Percentiles rank a stretch among this genome's conserved stretches.
Evolutionary conservation across 129 eudicot species (phyloP).

Genomic region (Pseudognaphalium luteoalbum): DNA sequence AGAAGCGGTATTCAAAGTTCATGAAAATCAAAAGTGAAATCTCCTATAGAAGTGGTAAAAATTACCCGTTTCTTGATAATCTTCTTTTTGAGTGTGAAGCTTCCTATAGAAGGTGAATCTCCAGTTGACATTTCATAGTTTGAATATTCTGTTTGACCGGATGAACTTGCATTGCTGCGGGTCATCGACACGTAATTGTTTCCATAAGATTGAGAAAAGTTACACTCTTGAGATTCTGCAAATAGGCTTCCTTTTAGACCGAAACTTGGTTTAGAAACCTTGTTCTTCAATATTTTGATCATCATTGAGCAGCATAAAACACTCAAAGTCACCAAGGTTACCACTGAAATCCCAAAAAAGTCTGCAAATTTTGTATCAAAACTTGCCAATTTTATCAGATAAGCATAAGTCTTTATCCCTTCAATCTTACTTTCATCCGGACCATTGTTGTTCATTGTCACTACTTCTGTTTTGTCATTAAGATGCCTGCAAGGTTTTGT

Average conservation of each 20-base stretch:
- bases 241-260: neutral
- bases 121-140: conserved; percentile 22
- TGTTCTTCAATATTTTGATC: neutral
- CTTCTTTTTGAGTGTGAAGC: conserved; percentile 42
- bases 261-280: conserved; percentile 3
- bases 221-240: conserved; percentile 2
- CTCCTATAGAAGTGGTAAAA: neutral
- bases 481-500: neutral
- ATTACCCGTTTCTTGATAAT: conserved; percentile 26
- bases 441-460: neutral
- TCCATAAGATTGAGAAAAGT: neutral
- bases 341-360: conserved; percentile 16
- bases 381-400: neutral
- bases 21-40: neutral
- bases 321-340: conserved; percentile 30
- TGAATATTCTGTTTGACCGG: conserved; percentile 24
- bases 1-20: neutral
- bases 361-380: conserved; percentile 4
- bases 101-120: conserved; percentile 38
- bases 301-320: conserved; percentile 30
- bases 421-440: neutral
- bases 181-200: neutral
- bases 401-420: conserved; percentile 10
- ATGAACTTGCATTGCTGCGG: conserved; percentile 7
- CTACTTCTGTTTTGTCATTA: neutral